These are phyloP conservation scores for Cochlearia excelsa DNA, from an alignment of 345 rosid species.

Conservation along the genomic window DNA sequence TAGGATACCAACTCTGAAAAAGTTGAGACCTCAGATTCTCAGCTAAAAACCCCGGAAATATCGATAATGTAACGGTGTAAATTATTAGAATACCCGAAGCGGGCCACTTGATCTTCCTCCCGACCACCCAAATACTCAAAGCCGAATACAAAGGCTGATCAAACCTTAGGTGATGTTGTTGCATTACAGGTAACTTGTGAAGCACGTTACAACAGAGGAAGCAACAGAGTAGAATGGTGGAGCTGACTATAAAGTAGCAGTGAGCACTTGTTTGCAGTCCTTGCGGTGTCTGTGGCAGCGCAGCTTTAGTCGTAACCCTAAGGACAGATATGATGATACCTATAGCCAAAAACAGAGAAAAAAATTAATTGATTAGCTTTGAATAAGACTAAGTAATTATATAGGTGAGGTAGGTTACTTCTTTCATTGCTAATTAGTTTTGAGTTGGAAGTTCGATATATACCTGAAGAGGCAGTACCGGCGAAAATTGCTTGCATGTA, in stretches of 20 bases:
- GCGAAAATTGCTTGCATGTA: conserved; percentile 97
- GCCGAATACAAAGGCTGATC: conserved; percentile 34
- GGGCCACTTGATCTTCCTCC: conserved; percentile 55
- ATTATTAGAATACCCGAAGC: conserved; percentile 57
- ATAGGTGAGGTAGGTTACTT: too few relatives aligned
- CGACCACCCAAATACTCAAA: conserved; percentile 46
- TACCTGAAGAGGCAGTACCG: conserved; percentile 97
- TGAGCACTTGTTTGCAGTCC: conserved; percentile 78
- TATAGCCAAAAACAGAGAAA: conserved; percentile 25
- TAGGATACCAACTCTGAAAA: conserved; percentile 77
- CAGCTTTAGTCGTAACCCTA: conserved; percentile 81
- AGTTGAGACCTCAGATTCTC: conserved; percentile 55
- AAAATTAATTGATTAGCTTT: too few relatives aligned
- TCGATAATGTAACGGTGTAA: conserved; percentile 70
- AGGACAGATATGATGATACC: conserved; percentile 72
- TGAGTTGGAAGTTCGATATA: neutral
- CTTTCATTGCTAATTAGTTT: too few relatives aligned
- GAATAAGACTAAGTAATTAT: neutral
- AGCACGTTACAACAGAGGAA: conserved; percentile 58
- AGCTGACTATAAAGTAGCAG: conserved; percentile 70
- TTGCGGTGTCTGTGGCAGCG: conserved; percentile 62
- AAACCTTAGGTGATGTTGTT: conserved; percentile 39
- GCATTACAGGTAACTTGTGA: conserved; percentile 70
- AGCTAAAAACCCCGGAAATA: conserved; percentile 81
- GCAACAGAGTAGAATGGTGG: conserved; percentile 58